These are phyloP conservation scores for Suhomyces xylopsoci DNA, from an alignment of 805 yeast species.

Conservation along the genomic window DNA sequence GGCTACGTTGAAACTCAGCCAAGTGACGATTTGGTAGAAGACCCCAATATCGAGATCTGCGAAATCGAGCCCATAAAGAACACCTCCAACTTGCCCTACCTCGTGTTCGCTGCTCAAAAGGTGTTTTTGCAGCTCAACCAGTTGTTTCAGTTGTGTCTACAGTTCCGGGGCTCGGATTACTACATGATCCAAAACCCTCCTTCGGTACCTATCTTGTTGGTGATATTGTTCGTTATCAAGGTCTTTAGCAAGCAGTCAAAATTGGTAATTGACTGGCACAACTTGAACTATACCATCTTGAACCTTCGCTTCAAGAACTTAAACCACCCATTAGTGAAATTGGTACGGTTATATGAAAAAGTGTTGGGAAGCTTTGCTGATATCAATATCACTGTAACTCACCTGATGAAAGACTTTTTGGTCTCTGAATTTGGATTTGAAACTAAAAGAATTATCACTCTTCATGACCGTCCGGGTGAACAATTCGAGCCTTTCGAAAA, in stretches of 20 bases:
- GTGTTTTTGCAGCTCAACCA: conserved; percentile 53
- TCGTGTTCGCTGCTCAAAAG: conserved; percentile 57
- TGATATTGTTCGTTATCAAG: conserved; percentile 54
- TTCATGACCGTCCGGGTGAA: conserved; percentile 83
- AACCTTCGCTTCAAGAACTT: conserved; percentile 56
- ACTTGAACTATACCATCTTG: conserved; percentile 80
- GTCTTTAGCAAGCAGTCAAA: conserved; percentile 51
- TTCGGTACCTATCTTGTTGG: conserved; percentile 72
- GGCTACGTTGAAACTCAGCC: conserved; percentile 70
- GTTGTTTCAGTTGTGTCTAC: conserved; percentile 48
- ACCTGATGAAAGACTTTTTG: conserved; percentile 64
- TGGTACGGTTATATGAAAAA: conserved; percentile 62
- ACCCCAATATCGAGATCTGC: conserved; percentile 50
- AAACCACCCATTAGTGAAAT: conserved; percentile 59
- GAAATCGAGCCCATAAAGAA: conserved; percentile 44
- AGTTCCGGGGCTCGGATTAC: conserved; percentile 59
- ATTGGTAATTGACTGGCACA: conserved; percentile 93
- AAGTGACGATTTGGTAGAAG: conserved; percentile 49
- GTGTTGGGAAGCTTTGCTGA: conserved; percentile 61
- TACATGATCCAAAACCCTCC: conserved; percentile 92
- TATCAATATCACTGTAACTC: conserved; percentile 77
- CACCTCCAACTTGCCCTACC: conserved; percentile 44
- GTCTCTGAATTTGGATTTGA: conserved; percentile 50
- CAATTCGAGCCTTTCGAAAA: conserved; percentile 54
- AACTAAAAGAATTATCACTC: conserved; percentile 48